phyloP scores from a whole-genome alignment of 1,284 basidiomycete species.

The Meira miltonrushii region DNA sequence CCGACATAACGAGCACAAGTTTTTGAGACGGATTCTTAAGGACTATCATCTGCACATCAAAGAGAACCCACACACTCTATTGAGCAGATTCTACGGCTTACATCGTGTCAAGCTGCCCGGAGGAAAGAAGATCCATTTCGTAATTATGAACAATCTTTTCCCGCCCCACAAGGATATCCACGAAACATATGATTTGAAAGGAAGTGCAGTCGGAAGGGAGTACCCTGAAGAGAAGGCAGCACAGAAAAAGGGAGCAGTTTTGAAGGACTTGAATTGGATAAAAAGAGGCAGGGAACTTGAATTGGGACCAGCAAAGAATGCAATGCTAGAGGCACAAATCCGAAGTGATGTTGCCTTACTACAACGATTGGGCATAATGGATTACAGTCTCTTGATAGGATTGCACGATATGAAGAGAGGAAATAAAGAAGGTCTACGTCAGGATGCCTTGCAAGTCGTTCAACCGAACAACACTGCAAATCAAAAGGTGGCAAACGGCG shows the following conservation, averaged over 20 bases:
- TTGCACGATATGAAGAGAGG: conserved; percentile 87
- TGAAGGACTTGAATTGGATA: conserved; percentile 98
- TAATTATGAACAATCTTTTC: conserved; percentile 99
- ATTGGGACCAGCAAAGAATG: conserved; percentile 87
- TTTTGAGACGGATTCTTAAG: conserved; percentile 76
- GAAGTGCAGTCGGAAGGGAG: conserved; percentile 80
- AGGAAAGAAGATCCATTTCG: conserved; percentile 94
- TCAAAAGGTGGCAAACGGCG: not conserved
- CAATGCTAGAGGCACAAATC: conserved; percentile 81
- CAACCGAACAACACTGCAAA: conserved; percentile 60
- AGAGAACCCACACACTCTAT: conserved; percentile 84
- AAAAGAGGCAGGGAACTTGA: conserved; percentile 71
- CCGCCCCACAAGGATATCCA: conserved; percentile 95
- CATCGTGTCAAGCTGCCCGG: conserved; percentile 93
- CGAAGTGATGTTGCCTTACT: conserved; percentile 79
- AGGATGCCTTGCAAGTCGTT: conserved; percentile 84
- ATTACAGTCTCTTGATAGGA: conserved; percentile 89
- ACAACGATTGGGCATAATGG: conserved; percentile 82
- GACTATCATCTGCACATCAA: conserved; percentile 83
- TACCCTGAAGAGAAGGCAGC: conserved; percentile 79
- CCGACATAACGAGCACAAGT: conserved; percentile 87
- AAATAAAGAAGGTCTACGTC: conserved; percentile 82
- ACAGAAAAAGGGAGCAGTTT: conserved; percentile 74
- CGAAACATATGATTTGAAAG: conserved; percentile 96
- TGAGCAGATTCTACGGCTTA: conserved; percentile 90